Percentiles rank a stretch among this genome's conserved stretches.
Evolutionary conservation across 139 green algal genomes (phyloP).

Genomic region (Ettlia oleoabundans): DNA sequence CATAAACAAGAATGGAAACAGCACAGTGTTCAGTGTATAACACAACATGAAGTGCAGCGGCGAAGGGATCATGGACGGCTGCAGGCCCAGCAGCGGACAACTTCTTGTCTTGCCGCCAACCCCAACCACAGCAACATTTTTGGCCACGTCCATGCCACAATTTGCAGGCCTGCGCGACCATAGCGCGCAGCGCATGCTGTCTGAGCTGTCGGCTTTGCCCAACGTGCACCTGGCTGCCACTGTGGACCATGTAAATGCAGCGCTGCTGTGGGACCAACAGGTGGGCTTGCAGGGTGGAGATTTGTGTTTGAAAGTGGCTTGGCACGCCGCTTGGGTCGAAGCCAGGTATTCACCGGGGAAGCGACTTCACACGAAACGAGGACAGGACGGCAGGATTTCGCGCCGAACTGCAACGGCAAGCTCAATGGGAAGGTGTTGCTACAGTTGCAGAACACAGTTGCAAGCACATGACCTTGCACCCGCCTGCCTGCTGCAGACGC

Average conservation of each 20-base stretch:
- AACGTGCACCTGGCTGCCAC: slow-evolving; percentile 77
- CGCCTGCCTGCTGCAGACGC: slow-evolving; percentile 31
- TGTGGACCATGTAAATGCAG: slow-evolving; percentile 83
- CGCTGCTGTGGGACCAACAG: slow-evolving; percentile 83
- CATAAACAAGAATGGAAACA: background rate
- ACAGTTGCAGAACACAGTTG: too few species aligned
- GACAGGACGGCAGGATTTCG: too few species aligned
- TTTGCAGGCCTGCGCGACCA: slow-evolving; percentile 55
- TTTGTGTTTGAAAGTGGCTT: background rate
- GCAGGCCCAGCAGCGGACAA: too few species aligned
- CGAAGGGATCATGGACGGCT: too few species aligned
- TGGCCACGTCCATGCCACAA: background rate
- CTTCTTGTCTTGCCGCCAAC: too few species aligned
- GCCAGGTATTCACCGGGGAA: too few species aligned
- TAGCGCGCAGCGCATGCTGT: slow-evolving; percentile 71
- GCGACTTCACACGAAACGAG: too few species aligned
- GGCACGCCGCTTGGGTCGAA: too few species aligned
- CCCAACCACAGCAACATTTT: background rate
- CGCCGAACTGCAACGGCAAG: background rate
- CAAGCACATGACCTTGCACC: background rate
- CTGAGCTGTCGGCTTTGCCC: slow-evolving; percentile 66
- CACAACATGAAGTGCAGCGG: too few species aligned
- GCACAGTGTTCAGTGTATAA: too few species aligned
- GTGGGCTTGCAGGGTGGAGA: background rate
- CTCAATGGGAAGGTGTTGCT: too few species aligned